Base-by-base conservation (phyloP, 1,284 basidiomycete genomes). In the Tilletia horrida region DNA sequence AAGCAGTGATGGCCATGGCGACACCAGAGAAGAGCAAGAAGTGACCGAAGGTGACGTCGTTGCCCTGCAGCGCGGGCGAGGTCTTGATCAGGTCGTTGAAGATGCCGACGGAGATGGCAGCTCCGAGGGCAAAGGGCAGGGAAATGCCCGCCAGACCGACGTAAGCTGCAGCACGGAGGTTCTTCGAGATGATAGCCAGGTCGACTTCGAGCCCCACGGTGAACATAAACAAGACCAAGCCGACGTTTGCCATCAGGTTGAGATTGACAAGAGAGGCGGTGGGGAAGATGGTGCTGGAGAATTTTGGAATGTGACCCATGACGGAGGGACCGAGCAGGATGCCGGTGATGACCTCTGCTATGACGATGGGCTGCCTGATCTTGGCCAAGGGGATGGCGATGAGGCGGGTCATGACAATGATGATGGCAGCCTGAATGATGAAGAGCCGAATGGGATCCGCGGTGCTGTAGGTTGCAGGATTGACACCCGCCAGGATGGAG, bases 21-120 rank as follows among this genome's bases (percentile, higher is more conserved):
- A 95, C 91, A 62, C 92, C 92, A 48, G 91, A 88, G 83, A 97
- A 97, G 50, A 98, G 88, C 85, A 97, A 88, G 82, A 97, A 97
- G 80, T 96, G 87, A 1, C 91, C 89, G 81, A 91, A 88, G 52
- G 88, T 84, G 67, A 90, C 87, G 55, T 82, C 84, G 29, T 76
- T 67, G 3, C 55, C 0, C 82, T 76, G 35, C 35, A 48, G 31
- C 11, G 35, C 18, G n/a, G 63, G 63, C 29, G 48, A 27, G 13
- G 57, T 63, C 73, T 88, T 85, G 76, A 95, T 89, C 82, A 94
- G 95, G 2, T 86, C 79, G 65, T 89, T 84, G 84, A 95, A 97
- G 42, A 97, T 80, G 0, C 91, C 89, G 2, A 89, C 86, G 0
- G 92, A 87, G 14, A 96, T 85, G 0, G 87, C 93, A 0, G 91